These are phyloP conservation scores for Mycothermus thermophilus DNA, from an alignment of 495 filamentous ascomycete genomes.

Conservation along the genomic window DNA sequence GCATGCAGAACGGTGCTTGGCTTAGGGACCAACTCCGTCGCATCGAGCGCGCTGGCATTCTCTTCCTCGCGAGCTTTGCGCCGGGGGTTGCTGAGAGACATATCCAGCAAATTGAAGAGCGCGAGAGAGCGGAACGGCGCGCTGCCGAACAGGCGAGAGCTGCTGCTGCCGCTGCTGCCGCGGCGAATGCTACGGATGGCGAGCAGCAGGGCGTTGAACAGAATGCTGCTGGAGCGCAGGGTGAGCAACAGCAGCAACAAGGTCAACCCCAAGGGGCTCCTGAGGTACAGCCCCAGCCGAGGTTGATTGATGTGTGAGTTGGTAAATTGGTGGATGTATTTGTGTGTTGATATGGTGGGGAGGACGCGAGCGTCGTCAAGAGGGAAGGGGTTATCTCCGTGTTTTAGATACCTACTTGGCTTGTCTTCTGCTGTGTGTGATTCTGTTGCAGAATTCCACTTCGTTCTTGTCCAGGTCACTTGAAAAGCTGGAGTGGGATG, in stretches of 20 bases:
- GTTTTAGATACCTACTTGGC: too few species aligned
- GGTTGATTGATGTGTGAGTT: not conserved
- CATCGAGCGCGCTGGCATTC: conserved; percentile 58
- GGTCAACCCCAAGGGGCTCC: too few species aligned
- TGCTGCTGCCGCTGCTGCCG: conserved; percentile 11
- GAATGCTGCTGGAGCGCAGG: not conserved
- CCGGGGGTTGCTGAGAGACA: conserved; percentile 78
- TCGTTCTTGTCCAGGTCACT: too few species aligned
- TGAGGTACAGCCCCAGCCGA: conserved; percentile 1
- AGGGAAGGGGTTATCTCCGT: too few species aligned
- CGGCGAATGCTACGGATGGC: conserved; percentile 4
- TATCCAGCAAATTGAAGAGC: conserved; percentile 53
- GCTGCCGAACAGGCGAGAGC: conserved; percentile 34
- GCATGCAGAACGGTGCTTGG: conserved; percentile 37
- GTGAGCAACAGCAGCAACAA: conserved; percentile 1
- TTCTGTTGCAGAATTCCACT: too few species aligned
- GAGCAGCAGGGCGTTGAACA: conserved; percentile 1
- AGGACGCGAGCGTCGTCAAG: too few species aligned
- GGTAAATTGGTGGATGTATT: too few species aligned
- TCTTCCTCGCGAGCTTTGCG: conserved; percentile 74
- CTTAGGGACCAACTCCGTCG: conserved; percentile 44
- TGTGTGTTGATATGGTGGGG: too few species aligned
- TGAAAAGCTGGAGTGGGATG: too few species aligned
- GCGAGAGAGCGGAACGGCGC: conserved; percentile 37
- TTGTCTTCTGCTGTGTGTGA: too few species aligned